Evolutionary conservation across 805 yeast genomes (phyloP), one percentile per base, ranked within the genome.

Genomic region (Wickerhamiella sorbophila): DNA sequence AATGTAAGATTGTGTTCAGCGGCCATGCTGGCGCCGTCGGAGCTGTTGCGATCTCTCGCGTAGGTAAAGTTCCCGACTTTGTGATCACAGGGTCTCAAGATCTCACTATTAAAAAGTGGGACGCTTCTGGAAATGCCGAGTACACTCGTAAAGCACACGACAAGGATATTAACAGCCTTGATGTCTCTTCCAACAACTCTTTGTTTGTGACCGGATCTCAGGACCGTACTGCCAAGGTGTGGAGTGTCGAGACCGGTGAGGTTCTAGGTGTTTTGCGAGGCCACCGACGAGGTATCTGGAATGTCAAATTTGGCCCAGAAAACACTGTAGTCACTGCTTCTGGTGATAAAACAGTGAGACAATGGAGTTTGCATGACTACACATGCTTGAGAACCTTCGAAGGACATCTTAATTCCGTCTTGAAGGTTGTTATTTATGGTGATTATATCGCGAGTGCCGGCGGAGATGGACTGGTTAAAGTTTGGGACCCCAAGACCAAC

Each of bases 141-240:
- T 91, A 79, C 60, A 91, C 98, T 0, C 75, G 95, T 66, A 75
- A 87, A 55, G 97, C 96, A 1, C 99, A 91, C 59, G 97, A 91
- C 42, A 91, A 88, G 59, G 95, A 91, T 60, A 91, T 91, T 46
- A 93, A 91, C 54, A 72, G 88, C 2, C 64, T 91, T 41, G 95
- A 86, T 49, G 67, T 91, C 3, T 71, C 96, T n/a, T 94, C 95
- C 15, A 84, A 86, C 55, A 93, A 88, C 60, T 79, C 78, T 48
- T 67, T 71, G 39, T 77, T 91, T 54, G 97, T 95, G 0, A 80
- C 96, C 1, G 97, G 95, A 2, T 82, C 95, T 10, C 94, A 82
- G 58, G 99, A 91, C 60, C 83, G 88, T 54, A 71, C 87, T 2
- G 91, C 82, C 46, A 91, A 91, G 56, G 64, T 91, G 3, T 91